These are phyloP conservation scores for Parastagonospora avenae DNA, from an alignment of 2,329 filamentous ascomycete species.

Conservation along the genomic window DNA sequence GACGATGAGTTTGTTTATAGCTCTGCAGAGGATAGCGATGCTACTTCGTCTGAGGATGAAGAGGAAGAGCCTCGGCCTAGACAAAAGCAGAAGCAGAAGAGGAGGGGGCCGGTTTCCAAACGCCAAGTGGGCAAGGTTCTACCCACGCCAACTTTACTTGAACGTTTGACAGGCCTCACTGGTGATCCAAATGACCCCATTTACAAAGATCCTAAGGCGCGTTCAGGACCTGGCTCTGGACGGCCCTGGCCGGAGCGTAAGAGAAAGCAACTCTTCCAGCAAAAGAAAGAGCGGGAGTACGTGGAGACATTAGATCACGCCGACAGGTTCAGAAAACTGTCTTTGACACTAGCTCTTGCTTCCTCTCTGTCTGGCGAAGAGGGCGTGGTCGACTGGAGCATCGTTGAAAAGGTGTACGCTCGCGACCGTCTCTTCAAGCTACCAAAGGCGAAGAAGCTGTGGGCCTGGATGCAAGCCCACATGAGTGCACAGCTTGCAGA, in stretches of 20 bases:
- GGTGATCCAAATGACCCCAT: constrained; percentile 38
- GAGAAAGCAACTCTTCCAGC: constrained; percentile 11
- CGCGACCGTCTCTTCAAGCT: constrained; percentile 43
- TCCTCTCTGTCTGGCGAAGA: constrained; percentile 44
- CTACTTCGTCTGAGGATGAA: constrained; percentile 15
- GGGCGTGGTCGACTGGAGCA: constrained; percentile 48
- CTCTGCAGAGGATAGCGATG: constrained; percentile 15
- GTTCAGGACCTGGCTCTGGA: constrained; percentile 1
- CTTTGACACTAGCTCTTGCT: constrained; percentile 36
- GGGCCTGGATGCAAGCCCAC: constrained; percentile 43
- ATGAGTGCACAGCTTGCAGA: constrained; percentile 57
- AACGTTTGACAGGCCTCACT: constrained; percentile 43
- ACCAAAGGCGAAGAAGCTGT: constrained; percentile 43
- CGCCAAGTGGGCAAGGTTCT: constrained; percentile 13
- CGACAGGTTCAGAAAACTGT: constrained; percentile 38
- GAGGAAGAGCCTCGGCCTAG: constrained; percentile 9
- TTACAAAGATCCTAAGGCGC: constrained; percentile 24
- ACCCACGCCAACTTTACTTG: constrained; percentile 32
- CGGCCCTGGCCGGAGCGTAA: constrained; percentile 21
- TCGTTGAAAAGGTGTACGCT: constrained; percentile 48
- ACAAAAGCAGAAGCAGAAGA: constrained; percentile 10
- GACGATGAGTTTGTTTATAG: constrained; percentile 1
- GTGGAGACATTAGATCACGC: constrained; percentile 21
- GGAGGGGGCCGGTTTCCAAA: constrained; percentile 1
- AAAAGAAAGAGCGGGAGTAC: constrained; percentile 21